Conservation (phyloP, 2,329 filamentous ascomycete species). For the Xylogone sp. region DNA sequence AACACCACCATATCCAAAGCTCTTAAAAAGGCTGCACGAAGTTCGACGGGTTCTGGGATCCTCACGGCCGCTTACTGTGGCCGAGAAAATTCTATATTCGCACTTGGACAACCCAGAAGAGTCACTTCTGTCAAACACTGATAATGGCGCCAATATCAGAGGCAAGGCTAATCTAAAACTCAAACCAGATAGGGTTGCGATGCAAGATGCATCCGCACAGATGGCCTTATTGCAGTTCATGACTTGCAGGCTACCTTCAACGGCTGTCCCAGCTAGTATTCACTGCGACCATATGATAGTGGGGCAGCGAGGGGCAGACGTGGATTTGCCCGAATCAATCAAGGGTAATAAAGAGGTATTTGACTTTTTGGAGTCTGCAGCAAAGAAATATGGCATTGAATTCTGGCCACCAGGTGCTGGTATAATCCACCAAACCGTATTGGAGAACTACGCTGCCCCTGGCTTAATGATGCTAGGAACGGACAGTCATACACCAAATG, state of each 20-base stretch:
- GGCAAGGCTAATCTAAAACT: conserved; percentile 92
- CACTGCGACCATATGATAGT: conserved; percentile 99
- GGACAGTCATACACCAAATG: conserved; percentile 95
- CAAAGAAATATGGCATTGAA: conserved; percentile 87
- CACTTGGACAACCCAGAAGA: conserved; percentile 89
- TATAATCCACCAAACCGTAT: conserved; percentile 95
- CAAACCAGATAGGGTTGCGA: conserved; percentile 94
- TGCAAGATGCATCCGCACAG: conserved; percentile 98
- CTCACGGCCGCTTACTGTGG: conserved; percentile 68
- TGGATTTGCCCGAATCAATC: conserved; percentile 81
- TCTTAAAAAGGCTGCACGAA: conserved; percentile 71
- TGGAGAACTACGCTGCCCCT: conserved; percentile 97
- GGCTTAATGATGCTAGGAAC: conserved; percentile 99
- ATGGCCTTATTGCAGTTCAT: conserved; percentile 99
- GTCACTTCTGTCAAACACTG: conserved; percentile 75
- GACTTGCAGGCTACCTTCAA: conserved; percentile 85
- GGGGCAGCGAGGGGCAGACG: conserved; percentile 82
- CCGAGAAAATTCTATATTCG: conserved; percentile 97
- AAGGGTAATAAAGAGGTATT: conserved; percentile 95
- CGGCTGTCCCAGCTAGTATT: conserved; percentile 92
- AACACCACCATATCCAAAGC: conserved; percentile 74
- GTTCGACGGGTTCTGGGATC: conserved; percentile 70
- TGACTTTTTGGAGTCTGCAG: conserved; percentile 91
- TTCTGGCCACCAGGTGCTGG: conserved; percentile 94
- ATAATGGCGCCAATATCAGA: conserved; percentile 79